Conservation (phyloP, 371 early-diverging fungal species). For the Basidiobolus meristosporus region DNA sequence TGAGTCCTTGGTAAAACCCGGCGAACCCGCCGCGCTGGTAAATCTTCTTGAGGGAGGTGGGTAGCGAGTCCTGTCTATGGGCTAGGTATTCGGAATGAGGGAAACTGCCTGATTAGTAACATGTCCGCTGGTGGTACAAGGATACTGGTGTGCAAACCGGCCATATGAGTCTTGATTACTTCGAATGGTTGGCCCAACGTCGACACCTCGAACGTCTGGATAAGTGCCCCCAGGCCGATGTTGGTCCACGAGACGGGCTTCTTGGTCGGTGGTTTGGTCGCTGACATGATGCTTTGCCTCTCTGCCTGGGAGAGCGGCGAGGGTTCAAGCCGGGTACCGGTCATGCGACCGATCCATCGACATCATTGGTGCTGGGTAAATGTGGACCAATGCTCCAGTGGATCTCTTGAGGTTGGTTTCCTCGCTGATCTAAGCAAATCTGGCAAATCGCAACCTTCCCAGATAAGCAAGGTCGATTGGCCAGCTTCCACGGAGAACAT, state of each 20-base stretch:
- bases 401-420: too few species aligned
- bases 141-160: conserved; percentile 7
- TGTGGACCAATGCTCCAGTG: too few species aligned
- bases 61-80: conserved; percentile 53
- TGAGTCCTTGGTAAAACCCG: conserved; percentile 68
- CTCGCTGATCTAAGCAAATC: too few species aligned
- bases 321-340: too few species aligned
- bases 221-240: conserved; percentile 6
- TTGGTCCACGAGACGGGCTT: conserved; percentile 8
- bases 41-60: conserved; percentile 32
- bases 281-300: not conserved
- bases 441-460: too few species aligned
- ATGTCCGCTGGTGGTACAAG: not conserved
- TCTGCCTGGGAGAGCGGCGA: too few species aligned
- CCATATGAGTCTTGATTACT: conserved; percentile 76
- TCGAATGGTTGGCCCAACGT: conserved; percentile 84
- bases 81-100: conserved; percentile 12
- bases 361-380: too few species aligned
- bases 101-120: not conserved
- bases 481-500: too few species aligned
- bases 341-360: too few species aligned
- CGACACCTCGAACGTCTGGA: conserved; percentile 48
- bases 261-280: conserved; percentile 1
- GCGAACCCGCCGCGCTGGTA: conserved; percentile 59
- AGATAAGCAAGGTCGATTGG: too few species aligned